Base-by-base conservation (phyloP, 441 rosid genomes). In the Breynia disticha region DNA sequence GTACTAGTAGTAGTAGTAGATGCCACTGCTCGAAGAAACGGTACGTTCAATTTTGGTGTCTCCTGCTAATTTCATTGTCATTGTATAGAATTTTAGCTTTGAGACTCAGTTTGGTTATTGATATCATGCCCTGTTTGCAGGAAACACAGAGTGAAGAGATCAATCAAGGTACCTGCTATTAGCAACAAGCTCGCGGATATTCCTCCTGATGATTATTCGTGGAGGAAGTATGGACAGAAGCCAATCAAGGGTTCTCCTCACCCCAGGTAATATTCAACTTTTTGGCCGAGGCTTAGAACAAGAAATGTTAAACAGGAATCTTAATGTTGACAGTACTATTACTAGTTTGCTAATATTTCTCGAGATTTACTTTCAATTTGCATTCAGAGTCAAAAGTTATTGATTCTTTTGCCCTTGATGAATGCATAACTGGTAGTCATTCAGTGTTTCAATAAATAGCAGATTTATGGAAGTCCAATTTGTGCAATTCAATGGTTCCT, bases 241-340 rank as follows among this genome's bases (percentile, higher is more conserved):
- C 91, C 91, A 38, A 84, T 84, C 61, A 84, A 84, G 70, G 93
- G 93, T 45, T 84, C 93, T 63, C 93, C 93, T 66, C 82, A 84
- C 53, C 93, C 93, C n/a, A 76, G 93, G 93, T 84, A 75, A 8
- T 13, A 7, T 11, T 18, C 13, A 15, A 11, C 22, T 50, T 16
- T 50, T 41, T 41, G 7, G 35, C 35, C 8, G 35, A 28, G 35
- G 35, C 35, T 4, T 28, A 9, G 35, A 28, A 9, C n/a, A n/a
- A 28, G 5, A 4, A 28, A 28, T 28, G 35, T 28, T 4, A 1
- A 28, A 28, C 5, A 28, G 35, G 35, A 2, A 28, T 28, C 35
- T 5, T 28, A 28, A 4, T n/a, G n/a, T n/a, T n/a, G n/a, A n/a
- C n/a, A n/a, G n/a, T n/a, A n/a, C n/a, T n/a, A 4, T 28, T 28